A percentile compares a stretch with the other conserved stretches of the same genome.
Evolutionary conservation across 2,329 filamentous ascomycete species (phyloP).

Genomic region (Sporothrix variecibatus): DNA sequence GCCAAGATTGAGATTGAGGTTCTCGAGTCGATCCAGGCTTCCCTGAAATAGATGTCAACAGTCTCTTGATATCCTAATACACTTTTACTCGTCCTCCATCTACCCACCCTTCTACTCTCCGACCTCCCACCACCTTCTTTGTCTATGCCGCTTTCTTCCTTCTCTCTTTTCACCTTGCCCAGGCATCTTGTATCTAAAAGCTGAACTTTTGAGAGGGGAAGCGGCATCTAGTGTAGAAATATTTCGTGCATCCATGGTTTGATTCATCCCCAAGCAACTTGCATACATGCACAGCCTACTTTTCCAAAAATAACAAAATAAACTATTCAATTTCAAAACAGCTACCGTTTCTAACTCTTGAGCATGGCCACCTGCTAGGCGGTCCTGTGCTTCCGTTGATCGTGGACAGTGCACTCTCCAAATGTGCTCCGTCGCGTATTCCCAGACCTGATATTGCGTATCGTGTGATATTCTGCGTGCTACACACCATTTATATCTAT

Average conservation of each 20-base stretch:
- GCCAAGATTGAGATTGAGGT: constrained; percentile 99
- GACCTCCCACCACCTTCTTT: not conserved
- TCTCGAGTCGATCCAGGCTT: constrained; percentile 78
- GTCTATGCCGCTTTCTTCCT: not conserved
- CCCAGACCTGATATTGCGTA: not conserved
- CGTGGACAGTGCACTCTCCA: not conserved
- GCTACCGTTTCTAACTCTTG: too few relatives aligned
- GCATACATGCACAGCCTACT: constrained; percentile 21
- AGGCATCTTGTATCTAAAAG: not conserved
- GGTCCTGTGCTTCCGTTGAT: not conserved
- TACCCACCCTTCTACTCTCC: not conserved
- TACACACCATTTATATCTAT: not conserved
- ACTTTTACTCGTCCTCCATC: not conserved
- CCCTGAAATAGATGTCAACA: constrained; percentile 65
- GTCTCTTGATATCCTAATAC: not conserved
- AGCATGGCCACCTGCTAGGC: not conserved
- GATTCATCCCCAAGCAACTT: constrained; percentile 14
- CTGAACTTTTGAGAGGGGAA: not conserved
- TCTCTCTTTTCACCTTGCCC: not conserved
- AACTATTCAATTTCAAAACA: not conserved
- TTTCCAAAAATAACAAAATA: constrained; percentile 9
- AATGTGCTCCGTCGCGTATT: not conserved
- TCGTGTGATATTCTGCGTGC: not conserved
- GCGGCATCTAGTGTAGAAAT: constrained; percentile 42
- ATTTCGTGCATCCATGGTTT: constrained; percentile 36